These are phyloP conservation scores for Colletotrichum costaricense DNA, from an alignment of 2,329 filamentous ascomycete genomes.

Conservation along the genomic window DNA sequence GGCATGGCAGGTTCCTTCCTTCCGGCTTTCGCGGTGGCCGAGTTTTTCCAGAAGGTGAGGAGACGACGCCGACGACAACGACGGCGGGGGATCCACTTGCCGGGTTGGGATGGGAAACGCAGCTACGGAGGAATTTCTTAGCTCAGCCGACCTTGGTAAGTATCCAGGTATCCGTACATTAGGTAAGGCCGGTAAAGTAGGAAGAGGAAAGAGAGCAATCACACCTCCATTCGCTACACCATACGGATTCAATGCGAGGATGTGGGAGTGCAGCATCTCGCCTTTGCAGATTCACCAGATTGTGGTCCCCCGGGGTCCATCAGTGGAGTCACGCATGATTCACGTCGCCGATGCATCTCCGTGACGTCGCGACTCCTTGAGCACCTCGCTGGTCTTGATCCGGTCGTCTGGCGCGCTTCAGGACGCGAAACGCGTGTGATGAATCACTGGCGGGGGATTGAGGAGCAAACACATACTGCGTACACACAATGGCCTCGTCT, in stretches of 20 bases:
- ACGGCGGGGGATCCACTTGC: not conserved
- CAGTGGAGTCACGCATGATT: slow-evolving; percentile 31
- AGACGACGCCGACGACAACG: not conserved
- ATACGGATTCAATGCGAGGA: not conserved
- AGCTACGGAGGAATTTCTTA: not conserved
- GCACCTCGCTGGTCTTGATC: slow-evolving; percentile 8
- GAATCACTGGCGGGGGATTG: slow-evolving; percentile 3
- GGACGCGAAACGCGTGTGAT: slow-evolving; percentile 31
- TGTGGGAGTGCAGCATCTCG: slow-evolving; percentile 3
- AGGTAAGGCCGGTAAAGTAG: not conserved
- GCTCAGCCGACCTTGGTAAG: not conserved
- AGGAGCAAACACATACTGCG: not conserved
- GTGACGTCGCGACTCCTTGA: slow-evolving; percentile 31
- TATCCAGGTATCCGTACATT: not conserved
- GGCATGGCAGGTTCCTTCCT: not conserved
- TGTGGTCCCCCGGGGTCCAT: slow-evolving; percentile 1
- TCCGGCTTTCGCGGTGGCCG: slow-evolving; percentile 31
- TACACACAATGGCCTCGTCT: slow-evolving; percentile 5
- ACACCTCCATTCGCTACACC: too few relatives aligned
- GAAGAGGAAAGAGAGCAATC: not conserved
- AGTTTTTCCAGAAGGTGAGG: slow-evolving; percentile 36
- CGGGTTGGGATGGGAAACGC: slow-evolving; percentile 12
- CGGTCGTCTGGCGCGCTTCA: slow-evolving; percentile 27
- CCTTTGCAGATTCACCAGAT: slow-evolving; percentile 7
- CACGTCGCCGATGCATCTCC: slow-evolving; percentile 27